Evolutionary conservation across 1,139 yeast species (phyloP), one percentile per base, ranked within the genome.

Genomic region (Yamadazyma jaroonii): DNA sequence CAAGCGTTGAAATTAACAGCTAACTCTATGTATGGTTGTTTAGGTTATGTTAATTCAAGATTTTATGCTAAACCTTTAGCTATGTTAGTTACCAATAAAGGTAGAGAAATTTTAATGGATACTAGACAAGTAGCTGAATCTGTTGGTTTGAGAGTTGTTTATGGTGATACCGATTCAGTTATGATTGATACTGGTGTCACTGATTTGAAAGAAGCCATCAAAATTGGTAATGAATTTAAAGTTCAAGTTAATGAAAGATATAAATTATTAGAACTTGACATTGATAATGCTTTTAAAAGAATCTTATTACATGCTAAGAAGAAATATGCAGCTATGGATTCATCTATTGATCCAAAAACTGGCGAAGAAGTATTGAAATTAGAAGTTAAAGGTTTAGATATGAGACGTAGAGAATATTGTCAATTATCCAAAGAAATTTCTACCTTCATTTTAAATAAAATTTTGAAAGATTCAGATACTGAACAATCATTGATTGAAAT

Each of bases 131-230:
- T 94, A 44, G 98, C 97, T 0, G 97, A 90, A 58, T 75, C 83
- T 42, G 69, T 83, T 50, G 85, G 86, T 0, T 71, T 92, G 43
- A 73, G 88, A 43, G 98, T 94, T 36, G 88, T 94, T 13, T 94
- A 94, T 55, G 99, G 99, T 71, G 99, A 94, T 67, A 94, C 99
- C 0, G 99, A 94, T 68, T 94, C 98, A 25, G 97, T 94, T 38
- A 94, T 94, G 99, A 89, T 94, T 56, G 95, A 92, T 59, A 89
- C 97, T 2, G 90, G 90, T 31, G 84, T 79, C 31, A 78, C 74
- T 40, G 73, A 67, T 29, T 84, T 76, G 54, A 62, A 65, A 25
- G 96, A 86, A 32, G 96, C 98, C 0, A 62, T 87, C 31, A 75
- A 75, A 51, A 83, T 89, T 47, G 99, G 97, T 32, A 81, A 83